phyloP scores from a whole-genome alignment of 495 filamentous ascomycete genomes.

The Aspergillus taichungensis region DNA sequence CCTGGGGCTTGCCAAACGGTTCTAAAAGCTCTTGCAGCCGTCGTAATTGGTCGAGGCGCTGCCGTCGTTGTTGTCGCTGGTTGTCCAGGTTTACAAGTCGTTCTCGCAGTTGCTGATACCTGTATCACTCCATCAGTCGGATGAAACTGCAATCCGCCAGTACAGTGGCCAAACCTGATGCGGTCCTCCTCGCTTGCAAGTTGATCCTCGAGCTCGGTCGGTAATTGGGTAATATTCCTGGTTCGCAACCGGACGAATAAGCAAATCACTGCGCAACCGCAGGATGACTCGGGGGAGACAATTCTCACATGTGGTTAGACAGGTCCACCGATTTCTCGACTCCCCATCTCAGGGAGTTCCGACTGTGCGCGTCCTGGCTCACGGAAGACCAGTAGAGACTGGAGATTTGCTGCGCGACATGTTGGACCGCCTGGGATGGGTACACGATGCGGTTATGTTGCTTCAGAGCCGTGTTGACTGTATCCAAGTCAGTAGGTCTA shows the following conservation, averaged over 20 bases:
- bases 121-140: conserved; percentile 28
- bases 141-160: conserved; percentile 15
- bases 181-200: conserved; percentile 26
- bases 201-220: conserved; percentile 22
- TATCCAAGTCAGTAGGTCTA: conserved; percentile 7
- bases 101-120: conserved; percentile 47
- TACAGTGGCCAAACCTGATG: conserved; percentile 19
- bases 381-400: conserved; percentile 53
- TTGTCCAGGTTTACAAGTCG: conserved; percentile 43
- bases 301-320: conserved; percentile 36
- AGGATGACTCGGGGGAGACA: neutral
- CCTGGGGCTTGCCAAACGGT: conserved; percentile 47
- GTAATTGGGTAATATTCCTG: conserved; percentile 35
- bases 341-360: conserved; percentile 22
- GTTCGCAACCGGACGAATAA: conserved; percentile 12
- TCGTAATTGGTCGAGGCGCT: conserved; percentile 47
- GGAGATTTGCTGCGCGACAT: conserved; percentile 78
- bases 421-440: conserved; percentile 62
- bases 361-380: conserved; percentile 36
- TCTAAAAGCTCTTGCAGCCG: conserved; percentile 49
- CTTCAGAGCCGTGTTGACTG: conserved; percentile 57
- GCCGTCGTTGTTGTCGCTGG: conserved; percentile 42
- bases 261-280: conserved; percentile 2
- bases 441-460: conserved; percentile 67
- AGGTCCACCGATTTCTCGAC: conserved; percentile 37